Percentiles rank a stretch among this genome's conserved stretches.
Conservation (phyloP, 768 basidiomycete genomes). For the Kwoniella europaea region DNA sequence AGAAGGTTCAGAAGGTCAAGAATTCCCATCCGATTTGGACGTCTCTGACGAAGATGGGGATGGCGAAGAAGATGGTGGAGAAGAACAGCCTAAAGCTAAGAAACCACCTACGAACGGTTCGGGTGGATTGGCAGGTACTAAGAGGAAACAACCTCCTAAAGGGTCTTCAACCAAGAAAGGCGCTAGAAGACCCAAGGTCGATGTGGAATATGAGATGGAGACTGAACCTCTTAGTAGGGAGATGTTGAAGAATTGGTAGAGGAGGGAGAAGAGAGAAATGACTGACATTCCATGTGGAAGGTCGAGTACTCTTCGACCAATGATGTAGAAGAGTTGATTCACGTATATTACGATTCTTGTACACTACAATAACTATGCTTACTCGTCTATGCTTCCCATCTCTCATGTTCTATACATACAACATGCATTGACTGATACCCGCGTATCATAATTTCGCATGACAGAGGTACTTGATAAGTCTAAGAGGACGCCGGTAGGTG, state of each 20-base stretch:
- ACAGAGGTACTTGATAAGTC: no score
- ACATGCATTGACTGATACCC: constrained; percentile 16
- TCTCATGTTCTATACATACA: background rate
- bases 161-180: constrained; percentile 11
- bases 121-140: constrained; percentile 24
- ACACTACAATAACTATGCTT: background rate
- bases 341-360: constrained; percentile 2
- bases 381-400: background rate
- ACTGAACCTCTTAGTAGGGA: constrained; percentile 64
- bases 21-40: constrained; percentile 54
- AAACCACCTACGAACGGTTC: constrained; percentile 4
- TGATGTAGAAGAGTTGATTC: background rate
- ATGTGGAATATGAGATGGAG: constrained; percentile 97
- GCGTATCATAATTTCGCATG: no score
- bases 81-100: constrained; percentile 65
- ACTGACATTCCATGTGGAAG: background rate
- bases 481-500: no score
- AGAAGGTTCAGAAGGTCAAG: constrained; percentile 48
- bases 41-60: constrained; percentile 60
- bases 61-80: constrained; percentile 58
- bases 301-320: no score
- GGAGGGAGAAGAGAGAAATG: background rate
- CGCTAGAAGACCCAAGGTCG: constrained; percentile 68
- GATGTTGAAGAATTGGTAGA: constrained; percentile 59
- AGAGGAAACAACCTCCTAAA: constrained; percentile 34